Conservation (phyloP, 176 grass and related monocot genomes). For the Bothriochloa decipiens region DNA sequence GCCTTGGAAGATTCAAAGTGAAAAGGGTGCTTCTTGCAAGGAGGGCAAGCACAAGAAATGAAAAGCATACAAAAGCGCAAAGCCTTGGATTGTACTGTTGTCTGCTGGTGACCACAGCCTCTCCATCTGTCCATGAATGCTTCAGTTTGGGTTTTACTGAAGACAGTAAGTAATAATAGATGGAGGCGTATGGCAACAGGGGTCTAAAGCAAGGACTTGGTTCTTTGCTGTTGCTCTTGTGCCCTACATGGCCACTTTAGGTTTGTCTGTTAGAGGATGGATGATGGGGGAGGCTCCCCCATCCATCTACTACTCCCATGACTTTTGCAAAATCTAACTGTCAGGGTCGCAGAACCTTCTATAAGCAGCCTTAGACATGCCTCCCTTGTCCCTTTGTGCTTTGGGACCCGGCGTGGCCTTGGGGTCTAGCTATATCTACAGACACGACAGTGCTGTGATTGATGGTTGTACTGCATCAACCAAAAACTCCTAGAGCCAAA, state of each 20-base stretch:
- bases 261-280: constrained; percentile 27
- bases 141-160: constrained; percentile 45
- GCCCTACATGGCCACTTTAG: constrained; percentile 49
- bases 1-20: constrained; percentile 67
- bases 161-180: not conserved
- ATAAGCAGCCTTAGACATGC: constrained; percentile 56
- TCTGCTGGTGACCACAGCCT: constrained; percentile 26
- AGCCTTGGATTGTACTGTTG: constrained; percentile 32
- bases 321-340: constrained; percentile 55
- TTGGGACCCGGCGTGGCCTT: constrained; percentile 44
- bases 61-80: constrained; percentile 52
- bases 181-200: constrained; percentile 20
- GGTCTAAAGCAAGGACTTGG: constrained; percentile 51
- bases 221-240: constrained; percentile 52
- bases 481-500: constrained; percentile 17
- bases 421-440: constrained; percentile 61
- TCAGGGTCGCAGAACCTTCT: constrained; percentile 62
- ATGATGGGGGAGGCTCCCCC: not conserved
- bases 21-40: constrained; percentile 47
- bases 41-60: constrained; percentile 43
- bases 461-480: constrained; percentile 44
- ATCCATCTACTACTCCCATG: constrained; percentile 31
- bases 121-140: not conserved
- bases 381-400: constrained; percentile 54
- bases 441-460: constrained; percentile 45